phyloP scores from a whole-genome alignment of 164 flowering plant genomes.

The Aristolochia fimbriata region DNA sequence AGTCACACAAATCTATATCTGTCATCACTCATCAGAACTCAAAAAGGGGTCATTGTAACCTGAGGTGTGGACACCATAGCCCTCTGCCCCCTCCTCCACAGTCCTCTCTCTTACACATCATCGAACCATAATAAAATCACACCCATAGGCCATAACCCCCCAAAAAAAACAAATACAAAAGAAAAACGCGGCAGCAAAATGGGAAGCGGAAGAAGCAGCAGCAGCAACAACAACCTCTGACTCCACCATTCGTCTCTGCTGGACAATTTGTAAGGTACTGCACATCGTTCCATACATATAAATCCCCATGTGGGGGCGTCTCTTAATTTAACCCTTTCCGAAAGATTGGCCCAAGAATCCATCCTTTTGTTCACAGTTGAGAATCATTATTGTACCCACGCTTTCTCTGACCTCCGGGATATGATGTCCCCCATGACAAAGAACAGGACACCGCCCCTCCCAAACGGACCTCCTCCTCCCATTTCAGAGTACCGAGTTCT shows the following conservation, averaged over 20 bases:
- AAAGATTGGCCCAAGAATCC: background rate
- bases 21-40: background rate
- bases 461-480: too few species aligned
- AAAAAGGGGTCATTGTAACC: background rate
- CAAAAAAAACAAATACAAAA: background rate
- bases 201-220: background rate
- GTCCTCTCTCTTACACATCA: too few species aligned
- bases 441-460: background rate
- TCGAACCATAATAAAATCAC: background rate
- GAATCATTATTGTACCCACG: background rate
- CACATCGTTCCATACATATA: background rate
- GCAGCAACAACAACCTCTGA: conserved; percentile 4
- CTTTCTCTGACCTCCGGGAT: background rate
- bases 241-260: background rate
- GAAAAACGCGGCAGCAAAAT: background rate
- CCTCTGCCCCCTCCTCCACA: too few species aligned
- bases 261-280: too few species aligned
- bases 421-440: background rate
- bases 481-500: too few species aligned
- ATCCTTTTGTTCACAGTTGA: background rate
- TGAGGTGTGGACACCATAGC: too few species aligned
- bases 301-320: background rate
- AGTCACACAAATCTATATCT: background rate
- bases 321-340: too few species aligned
- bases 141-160: background rate